These are phyloP conservation scores for Aspergillus proliferans DNA, from an alignment of 2,329 filamentous ascomycete species.

Conservation along the genomic window DNA sequence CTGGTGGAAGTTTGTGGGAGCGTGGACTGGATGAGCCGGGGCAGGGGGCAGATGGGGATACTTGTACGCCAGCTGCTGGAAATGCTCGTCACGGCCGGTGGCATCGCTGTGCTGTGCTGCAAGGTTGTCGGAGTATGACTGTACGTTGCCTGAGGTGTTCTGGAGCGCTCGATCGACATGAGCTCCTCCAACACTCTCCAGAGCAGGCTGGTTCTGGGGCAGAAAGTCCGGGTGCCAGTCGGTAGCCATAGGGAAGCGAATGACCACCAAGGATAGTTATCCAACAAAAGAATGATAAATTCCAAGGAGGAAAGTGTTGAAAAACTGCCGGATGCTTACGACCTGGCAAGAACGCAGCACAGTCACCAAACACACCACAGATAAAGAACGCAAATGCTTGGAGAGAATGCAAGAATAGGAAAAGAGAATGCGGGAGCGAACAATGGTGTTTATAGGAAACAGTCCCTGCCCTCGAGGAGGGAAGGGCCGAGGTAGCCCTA, in stretches of 20 bases:
- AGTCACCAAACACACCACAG: conserved; percentile 17
- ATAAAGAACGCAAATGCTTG: conserved; percentile 33
- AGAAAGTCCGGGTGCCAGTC: conserved; percentile 37
- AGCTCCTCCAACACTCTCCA: conserved; percentile 29
- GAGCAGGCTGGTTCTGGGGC: conserved; percentile 31
- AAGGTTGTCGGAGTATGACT: conserved; percentile 32
- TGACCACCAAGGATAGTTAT: conserved; percentile 28
- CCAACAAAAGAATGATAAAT: conserved; percentile 36
- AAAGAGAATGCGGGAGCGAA: conserved; percentile 41
- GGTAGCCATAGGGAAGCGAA: conserved; percentile 30
- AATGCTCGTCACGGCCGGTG: conserved; percentile 27
- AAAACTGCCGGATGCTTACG: conserved; percentile 33
- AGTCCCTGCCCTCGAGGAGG: conserved; percentile 21
- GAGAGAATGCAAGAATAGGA: conserved; percentile 39
- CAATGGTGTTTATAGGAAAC: conserved; percentile 38
- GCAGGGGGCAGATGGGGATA: conserved; percentile 26
- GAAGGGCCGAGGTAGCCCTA: conserved; percentile 24
- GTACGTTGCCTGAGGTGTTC: conserved; percentile 40
- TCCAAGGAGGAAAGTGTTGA: conserved; percentile 27
- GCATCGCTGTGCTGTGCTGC: conserved; percentile 18
- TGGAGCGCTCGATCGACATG: conserved; percentile 35
- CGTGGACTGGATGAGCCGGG: conserved; percentile 20
- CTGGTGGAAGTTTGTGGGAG: conserved; percentile 19
- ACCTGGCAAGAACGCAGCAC: conserved; percentile 33
- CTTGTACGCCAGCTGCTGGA: conserved; percentile 31